Evolutionary conservation across 192 early-diverging fungal genomes (phyloP).

Genomic region (Coemansia sp.): DNA sequence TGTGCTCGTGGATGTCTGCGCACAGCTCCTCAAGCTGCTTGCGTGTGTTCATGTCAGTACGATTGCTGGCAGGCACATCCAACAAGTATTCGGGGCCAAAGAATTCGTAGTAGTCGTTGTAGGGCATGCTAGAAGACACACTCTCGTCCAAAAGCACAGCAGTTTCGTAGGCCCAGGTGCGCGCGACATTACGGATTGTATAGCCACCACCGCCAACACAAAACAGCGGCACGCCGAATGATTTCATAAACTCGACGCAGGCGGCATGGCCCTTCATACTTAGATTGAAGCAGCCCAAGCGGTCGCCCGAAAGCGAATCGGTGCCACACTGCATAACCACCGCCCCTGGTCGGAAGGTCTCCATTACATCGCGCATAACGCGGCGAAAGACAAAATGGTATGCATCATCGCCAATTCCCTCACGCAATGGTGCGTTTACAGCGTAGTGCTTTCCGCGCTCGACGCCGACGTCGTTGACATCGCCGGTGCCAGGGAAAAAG

Average conservation of each 20-base stretch:
- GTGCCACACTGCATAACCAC: conserved; percentile 94
- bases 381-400: conserved; percentile 88
- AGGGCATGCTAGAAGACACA: conserved; percentile 65
- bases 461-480: conserved; percentile 86
- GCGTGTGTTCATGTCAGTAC: conserved; percentile 83
- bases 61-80: conserved; percentile 80
- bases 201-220: conserved; percentile 96
- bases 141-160: conserved; percentile 72
- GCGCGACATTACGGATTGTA: conserved; percentile 91
- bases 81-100: conserved; percentile 89
- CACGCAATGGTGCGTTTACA: conserved; percentile 91
- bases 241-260: conserved; percentile 91
- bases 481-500: conserved; percentile 97
- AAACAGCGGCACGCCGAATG: conserved; percentile 85
- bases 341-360: conserved; percentile 82
- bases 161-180: conserved; percentile 97
- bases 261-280: conserved; percentile 89
- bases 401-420: conserved; percentile 88
- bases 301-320: conserved; percentile 89
- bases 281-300: conserved; percentile 92
- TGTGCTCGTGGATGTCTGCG: conserved; percentile 58
- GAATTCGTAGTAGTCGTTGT: conserved; percentile 85
- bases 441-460: conserved; percentile 87
- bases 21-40: conserved; percentile 79
- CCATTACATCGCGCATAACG: conserved; percentile 84